phyloP scores from a whole-genome alignment of 306 rosid species.

The Cicer arietinum region DNA sequence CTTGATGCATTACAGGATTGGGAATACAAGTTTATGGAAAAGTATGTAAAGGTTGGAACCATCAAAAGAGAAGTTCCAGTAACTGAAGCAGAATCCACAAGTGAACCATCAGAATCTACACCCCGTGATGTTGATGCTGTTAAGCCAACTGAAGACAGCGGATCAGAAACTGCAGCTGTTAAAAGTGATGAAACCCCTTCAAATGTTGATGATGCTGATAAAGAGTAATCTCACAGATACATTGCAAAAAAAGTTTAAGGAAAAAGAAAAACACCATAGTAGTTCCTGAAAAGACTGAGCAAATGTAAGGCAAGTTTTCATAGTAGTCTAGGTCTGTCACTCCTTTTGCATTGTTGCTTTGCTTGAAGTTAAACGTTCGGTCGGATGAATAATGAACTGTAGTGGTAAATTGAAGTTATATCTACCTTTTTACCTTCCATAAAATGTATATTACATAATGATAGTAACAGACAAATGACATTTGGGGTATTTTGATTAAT shows the following conservation, averaged over 20 bases:
- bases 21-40: slow-evolving; percentile 91
- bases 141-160: slow-evolving; percentile 55
- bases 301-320: slow-evolving; percentile 27
- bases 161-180: slow-evolving; percentile 52
- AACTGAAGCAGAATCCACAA: slow-evolving; percentile 53
- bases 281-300: slow-evolving; percentile 34
- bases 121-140: slow-evolving; percentile 47
- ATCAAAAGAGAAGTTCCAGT: slow-evolving; percentile 54
- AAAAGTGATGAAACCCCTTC: slow-evolving; percentile 65
- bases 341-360: slow-evolving; percentile 21
- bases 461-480: slow-evolving; percentile 20
- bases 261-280: slow-evolving; percentile 15
- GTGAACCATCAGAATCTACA: slow-evolving; percentile 57
- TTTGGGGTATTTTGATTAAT: slow-evolving; percentile 12
- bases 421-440: slow-evolving; percentile 25
- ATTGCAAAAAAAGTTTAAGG: neutral
- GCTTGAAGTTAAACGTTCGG: slow-evolving; percentile 41
- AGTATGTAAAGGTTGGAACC: slow-evolving; percentile 91
- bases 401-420: slow-evolving; percentile 29
- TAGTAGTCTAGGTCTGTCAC: slow-evolving; percentile 43
- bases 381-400: slow-evolving; percentile 41
- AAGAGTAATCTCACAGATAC: slow-evolving; percentile 41
- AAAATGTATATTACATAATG: slow-evolving; percentile 38
- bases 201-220: slow-evolving; percentile 47
- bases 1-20: slow-evolving; percentile 88